Evolutionary conservation across 2,329 filamentous ascomycete genomes (phyloP).

Genomic region (Arthrinium puccinioides): DNA sequence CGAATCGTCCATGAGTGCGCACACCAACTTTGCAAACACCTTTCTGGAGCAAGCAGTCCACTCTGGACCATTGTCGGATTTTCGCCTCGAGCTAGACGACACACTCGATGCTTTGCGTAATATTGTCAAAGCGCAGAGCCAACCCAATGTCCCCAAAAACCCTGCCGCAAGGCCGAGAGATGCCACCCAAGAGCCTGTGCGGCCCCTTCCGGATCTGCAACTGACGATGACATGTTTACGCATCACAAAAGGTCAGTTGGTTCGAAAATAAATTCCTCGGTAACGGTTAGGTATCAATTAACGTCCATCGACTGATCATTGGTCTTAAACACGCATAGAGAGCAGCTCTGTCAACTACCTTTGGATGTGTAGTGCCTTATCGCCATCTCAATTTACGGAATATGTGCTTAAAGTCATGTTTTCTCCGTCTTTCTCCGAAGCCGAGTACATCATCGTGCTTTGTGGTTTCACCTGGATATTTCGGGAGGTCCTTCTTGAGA

Average conservation of each 20-base stretch:
- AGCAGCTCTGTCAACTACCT: not conserved
- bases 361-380: not conserved
- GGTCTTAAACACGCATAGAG: not conserved
- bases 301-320: too few relatives aligned
- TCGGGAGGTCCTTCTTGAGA: conserved; percentile 33
- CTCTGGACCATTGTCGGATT: conserved; percentile 32
- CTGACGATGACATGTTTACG: conserved; percentile 3
- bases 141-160: not conserved
- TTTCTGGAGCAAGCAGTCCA: conserved; percentile 43
- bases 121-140: conserved; percentile 26
- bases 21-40: conserved; percentile 43
- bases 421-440: conserved; percentile 2
- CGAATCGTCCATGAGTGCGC: conserved; percentile 40
- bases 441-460: conserved; percentile 34
- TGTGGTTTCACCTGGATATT: conserved; percentile 33
- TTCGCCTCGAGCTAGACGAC: conserved; percentile 39
- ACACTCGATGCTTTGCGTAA: conserved; percentile 40
- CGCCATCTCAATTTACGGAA: not conserved
- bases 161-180: too few relatives aligned
- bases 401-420: conserved; percentile 3
- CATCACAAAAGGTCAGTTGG: conserved; percentile 2
- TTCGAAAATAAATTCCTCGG: too few relatives aligned
- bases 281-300: too few relatives aligned
- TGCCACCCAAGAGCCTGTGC: not conserved
- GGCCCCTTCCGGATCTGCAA: conserved; percentile 1